phyloP scores from a whole-genome alignment of 176 grass and related monocot genomes.

The Ensete ventricosum region DNA sequence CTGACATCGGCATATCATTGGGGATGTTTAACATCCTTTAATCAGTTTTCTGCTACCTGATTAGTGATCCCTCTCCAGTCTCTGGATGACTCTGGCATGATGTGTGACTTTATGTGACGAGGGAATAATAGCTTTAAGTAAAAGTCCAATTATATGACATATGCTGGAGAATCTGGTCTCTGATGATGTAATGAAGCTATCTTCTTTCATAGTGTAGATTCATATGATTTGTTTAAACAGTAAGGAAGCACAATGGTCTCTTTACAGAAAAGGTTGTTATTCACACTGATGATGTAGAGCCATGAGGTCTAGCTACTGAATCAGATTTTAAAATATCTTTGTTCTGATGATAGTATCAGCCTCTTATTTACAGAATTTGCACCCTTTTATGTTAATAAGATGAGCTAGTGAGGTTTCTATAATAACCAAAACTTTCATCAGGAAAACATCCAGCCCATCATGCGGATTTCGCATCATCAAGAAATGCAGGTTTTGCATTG shows the following conservation, averaged over 20 bases:
- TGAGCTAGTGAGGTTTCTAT: not conserved
- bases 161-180: not conserved
- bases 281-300: too few species aligned
- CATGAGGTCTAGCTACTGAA: too few species aligned
- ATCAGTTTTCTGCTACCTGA: not conserved
- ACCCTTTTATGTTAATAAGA: too few species aligned
- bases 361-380: not conserved
- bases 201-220: not conserved
- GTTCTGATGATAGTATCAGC: not conserved
- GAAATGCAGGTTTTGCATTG: not conserved
- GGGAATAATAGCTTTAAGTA: not conserved
- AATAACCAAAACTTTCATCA: not conserved
- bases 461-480: not conserved
- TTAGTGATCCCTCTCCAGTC: not conserved
- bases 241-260: not conserved
- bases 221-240: not conserved
- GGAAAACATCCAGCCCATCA: not conserved
- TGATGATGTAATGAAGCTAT: not conserved
- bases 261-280: too few species aligned
- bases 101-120: not conserved
- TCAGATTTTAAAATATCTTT: too few species aligned
- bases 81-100: not conserved
- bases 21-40: not conserved
- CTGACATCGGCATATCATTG: too few species aligned
- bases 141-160: not conserved